A percentile compares a stretch with the other conserved stretches of the same genome.
phyloP scores from a whole-genome alignment of 768 basidiomycete genomes.

The Tulasnella sp. region DNA sequence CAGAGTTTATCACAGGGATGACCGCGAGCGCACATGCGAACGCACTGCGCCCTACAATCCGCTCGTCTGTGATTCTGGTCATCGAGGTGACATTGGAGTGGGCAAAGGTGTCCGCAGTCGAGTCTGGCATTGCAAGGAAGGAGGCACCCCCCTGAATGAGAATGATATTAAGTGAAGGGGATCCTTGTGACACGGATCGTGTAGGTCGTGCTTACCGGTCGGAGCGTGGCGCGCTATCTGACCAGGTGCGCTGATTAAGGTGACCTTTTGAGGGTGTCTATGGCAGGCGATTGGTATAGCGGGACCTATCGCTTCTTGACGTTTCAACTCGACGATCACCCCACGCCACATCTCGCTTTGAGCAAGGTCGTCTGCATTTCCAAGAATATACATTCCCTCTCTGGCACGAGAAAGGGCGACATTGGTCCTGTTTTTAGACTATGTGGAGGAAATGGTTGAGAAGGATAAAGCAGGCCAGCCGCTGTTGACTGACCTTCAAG shows the following conservation, averaged over 20 bases:
- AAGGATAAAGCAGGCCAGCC: not conserved
- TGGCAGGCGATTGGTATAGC: slow-evolving; percentile 56
- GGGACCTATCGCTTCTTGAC: slow-evolving; percentile 45
- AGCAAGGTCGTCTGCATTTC: slow-evolving; percentile 46
- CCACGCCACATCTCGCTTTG: slow-evolving; percentile 53
- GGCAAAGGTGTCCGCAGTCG: slow-evolving; percentile 18
- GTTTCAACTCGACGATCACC: slow-evolving; percentile 54
- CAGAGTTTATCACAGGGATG: slow-evolving; percentile 15
- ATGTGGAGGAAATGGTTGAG: not conserved
- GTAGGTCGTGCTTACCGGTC: slow-evolving; percentile 43
- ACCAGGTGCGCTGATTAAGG: slow-evolving; percentile 49
- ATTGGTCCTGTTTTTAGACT: slow-evolving; percentile 56
- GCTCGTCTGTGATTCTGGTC: slow-evolving; percentile 8
- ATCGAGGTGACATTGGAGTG: slow-evolving; percentile 14
- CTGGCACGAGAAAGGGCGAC: slow-evolving; percentile 72
- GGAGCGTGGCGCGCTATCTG: slow-evolving; percentile 50
- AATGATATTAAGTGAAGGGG: not conserved
- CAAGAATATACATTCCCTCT: slow-evolving; percentile 69
- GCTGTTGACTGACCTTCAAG: slow-evolving; percentile 46
- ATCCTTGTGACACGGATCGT: not conserved
- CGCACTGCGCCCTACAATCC: not conserved
- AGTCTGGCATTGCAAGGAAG: slow-evolving; percentile 33
- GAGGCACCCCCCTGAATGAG: slow-evolving; percentile 54
- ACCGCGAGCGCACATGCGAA: not conserved
- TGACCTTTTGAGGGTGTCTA: slow-evolving; percentile 43